Evolutionary conservation across 768 basidiomycete genomes (phyloP), one percentile per base, ranked within the genome.

Genomic region (Suillus paluster): DNA sequence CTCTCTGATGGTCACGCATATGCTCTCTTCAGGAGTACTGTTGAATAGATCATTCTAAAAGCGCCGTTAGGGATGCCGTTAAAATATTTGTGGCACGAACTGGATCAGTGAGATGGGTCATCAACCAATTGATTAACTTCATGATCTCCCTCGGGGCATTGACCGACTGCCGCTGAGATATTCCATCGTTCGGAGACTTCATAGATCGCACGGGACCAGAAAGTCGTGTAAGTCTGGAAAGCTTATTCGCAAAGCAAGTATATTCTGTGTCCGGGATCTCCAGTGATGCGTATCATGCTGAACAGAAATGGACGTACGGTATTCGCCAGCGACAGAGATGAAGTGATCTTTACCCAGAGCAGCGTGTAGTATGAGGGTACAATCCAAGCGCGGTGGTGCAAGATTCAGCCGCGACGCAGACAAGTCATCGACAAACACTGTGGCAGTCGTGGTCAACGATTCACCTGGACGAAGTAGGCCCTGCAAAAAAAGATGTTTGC

Each of bases 71-170:
- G 23, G 42, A n/a, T 64, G 73, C 42, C 46, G 79, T 81, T 27
- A 75, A 54, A 39, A 27, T 36, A 62, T 57, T 44, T 12, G 34
- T 25, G 27, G 54, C 42, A 73, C 83, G 39, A 67, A 84, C 83
- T 41, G 72, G 67, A 21, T 75, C 67, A 15, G 73, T 70, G 21
- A 73, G 74, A 57, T 85, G 78, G 6, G 79, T 75, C 89, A 94
- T 94, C 70, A 94, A 75, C 90, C 91, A 91, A 66, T 90, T 87
- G 30, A 94, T 81, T 15, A 94, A 79, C 23, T 86, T 79, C 83
- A 91, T 88, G 36, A 92, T 70, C 68, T 93, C 92, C 48, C 83
- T 77, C 0, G 92, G 90, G 1, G 91, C 89, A 66, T 84, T 91
- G 41, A 82, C 73, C 3, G 80, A 77, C n/a, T 84, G 81, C 8